Evolutionary conservation across 176 grass and related monocot species (phyloP).

Genomic region (Puya raimondii): DNA sequence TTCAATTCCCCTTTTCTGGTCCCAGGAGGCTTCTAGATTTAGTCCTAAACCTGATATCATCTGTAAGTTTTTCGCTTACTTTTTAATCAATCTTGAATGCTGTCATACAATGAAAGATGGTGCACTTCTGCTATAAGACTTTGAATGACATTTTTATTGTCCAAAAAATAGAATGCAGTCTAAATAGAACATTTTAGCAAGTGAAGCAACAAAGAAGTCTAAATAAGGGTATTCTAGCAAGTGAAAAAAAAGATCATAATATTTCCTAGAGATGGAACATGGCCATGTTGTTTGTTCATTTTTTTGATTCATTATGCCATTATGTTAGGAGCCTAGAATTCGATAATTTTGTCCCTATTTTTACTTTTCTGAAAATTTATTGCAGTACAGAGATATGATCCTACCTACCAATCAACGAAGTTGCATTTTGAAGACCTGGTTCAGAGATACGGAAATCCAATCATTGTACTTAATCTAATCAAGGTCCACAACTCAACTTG

Average conservation of each 20-base stretch:
- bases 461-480: slow-evolving; percentile 97
- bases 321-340: slow-evolving; percentile 9
- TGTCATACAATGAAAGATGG: neutral
- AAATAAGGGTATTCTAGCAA: neutral
- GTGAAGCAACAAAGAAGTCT: neutral
- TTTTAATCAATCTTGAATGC: neutral
- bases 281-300: neutral
- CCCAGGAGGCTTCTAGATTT: slow-evolving; percentile 80
- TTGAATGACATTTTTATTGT: no score
- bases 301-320: no score
- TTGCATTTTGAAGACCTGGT: slow-evolving; percentile 90
- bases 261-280: neutral
- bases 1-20: slow-evolving; percentile 98
- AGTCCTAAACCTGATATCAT: slow-evolving; percentile 99
- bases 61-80: slow-evolving; percentile 34
- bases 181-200: neutral
- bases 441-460: slow-evolving; percentile 83
- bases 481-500: slow-evolving; percentile 43
- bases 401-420: slow-evolving; percentile 94
- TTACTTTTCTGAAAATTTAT: slow-evolving; percentile 11
- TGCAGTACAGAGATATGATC: slow-evolving; percentile 99
- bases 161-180: neutral
- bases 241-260: neutral
- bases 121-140: no score
- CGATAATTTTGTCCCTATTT: neutral